Evolutionary conservation across 176 grass and related monocot genomes (phyloP), one percentile per base, ranked within the genome.

Genomic region (Raddia distichophylla): DNA sequence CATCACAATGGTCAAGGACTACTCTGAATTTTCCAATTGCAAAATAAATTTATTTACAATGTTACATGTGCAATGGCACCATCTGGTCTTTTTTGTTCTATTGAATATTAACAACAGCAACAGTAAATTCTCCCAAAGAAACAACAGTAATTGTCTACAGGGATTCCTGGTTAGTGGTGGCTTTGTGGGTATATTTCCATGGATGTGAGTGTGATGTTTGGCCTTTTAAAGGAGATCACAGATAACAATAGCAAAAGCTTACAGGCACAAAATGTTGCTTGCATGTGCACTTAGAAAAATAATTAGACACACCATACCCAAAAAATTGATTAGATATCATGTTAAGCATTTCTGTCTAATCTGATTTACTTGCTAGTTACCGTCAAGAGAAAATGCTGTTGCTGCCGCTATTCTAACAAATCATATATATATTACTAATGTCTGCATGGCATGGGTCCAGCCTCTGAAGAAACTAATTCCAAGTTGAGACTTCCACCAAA

Each of bases 21-120:
- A 18, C 34, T 54, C 19, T 54, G 63, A 69, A 81, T 52, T 62
- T 47, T 87, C 55, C 61, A 32, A n/a, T 44, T 35, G 54, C 20
- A 37, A 77, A 48, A 64, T 12, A 82, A 61, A 82, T 64, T 56
- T 57, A 78, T 48, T 60, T 74, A 40, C 37, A 40, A 40, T 5
- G 4, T 40, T 40, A 50, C 55, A 80, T 89, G 43, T 68, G 62
- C 69, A 80, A 56, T 22, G 63, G 63, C 61, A 17, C 62, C 34
- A 80, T 63, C 37, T 8, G 40, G 46, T 80, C 80, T 48, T 44
- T 20, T 75, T 80, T 68, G 44, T 56, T 80, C 55, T 11, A 87
- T 53, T 76, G 35, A 62, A 8, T 54, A 82, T 47, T 48, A 72
- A 16, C 45, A 71, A 53, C 74, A 52, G 13, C n/a, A 34, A 54